Base-by-base conservation (phyloP, 768 basidiomycete species). In the Lactifluus volemus region DNA sequence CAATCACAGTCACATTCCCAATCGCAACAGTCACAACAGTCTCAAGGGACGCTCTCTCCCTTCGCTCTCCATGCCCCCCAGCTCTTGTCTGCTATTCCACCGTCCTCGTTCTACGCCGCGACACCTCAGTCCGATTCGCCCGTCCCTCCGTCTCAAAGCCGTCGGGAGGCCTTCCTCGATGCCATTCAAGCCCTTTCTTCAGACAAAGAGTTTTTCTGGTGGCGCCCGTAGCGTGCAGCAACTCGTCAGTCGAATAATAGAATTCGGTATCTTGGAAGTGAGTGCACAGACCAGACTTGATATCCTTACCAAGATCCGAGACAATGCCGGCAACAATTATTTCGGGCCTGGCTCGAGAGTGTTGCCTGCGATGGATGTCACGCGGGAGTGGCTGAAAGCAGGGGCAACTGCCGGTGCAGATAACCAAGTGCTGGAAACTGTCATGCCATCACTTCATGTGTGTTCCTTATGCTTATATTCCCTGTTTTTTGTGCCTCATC, bases 391-490 rank as follows among this genome's bases (percentile, higher is more conserved):
- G 91, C 73, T 93, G 61, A 89, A 85, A 73, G 78, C 85, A 1
- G 87, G 81, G 25, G 81, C 83, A 59, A 77, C 78, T 32, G 80
- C 78, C 50, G 83, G 82, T 62, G 75, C 70, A 58, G 84, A 85
- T 59, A 75, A 70, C 58, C 74, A 79, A 63, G 70, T 85, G 60
- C 79, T 81, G 54, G 86, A 90, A 70, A 91, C 88, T 5, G 83
- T 86, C 59, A 93, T 92, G 91, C 90, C 90, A 36, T 76, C 92
- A 67, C 76, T 93, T 53, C 89, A 92, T 75, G 91, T 92, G 74
- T 78, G 90, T 83, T 58, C 52, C 45, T 49, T 58, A 57, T 57
- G 50, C 39, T 45, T 50, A 54, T 51, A 60, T 57, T 36, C 11
- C 42, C 32, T 14, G 45, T 41, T 41, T 54, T 25, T 41, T 41